Evolutionary conservation across 2,329 filamentous ascomycete genomes (phyloP), one percentile per base, ranked within the genome.

Genomic region (Cadophora malorum): DNA sequence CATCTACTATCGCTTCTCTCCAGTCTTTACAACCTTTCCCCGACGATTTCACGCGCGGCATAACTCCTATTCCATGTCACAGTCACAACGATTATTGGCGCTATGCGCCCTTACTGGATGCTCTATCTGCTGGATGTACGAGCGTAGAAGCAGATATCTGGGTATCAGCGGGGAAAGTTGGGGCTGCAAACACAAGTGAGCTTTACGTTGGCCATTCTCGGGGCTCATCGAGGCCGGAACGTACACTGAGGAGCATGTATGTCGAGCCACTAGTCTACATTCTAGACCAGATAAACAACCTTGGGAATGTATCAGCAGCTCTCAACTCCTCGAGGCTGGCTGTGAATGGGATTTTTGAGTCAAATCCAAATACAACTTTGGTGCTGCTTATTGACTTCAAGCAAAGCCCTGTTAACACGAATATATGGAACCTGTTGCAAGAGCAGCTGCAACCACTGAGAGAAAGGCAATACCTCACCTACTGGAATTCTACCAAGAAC

Each of bases 81-180:
- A 89, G 86, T 1, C 88, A 91, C 75, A 91, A 91, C 72, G 89
- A 91, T 76, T 91, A 91, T 76, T 89, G 85, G 86, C 84, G 87
- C 55, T 80, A 80, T 21, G 79, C 84, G 0, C 88, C 89, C 0
- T 80, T 92, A 2, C 88, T 84, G 71, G 86, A 87, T 12, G 89
- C 89, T 25, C 76, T 89, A 1, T 76, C 79, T 4, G 83, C 83
- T 1, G 86, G 87, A 8, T 90, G 86, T 71, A 84, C 86, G 3
- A 85, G 88, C n/a, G 81, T 90, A 16, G 90, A 92, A 78, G 89
- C 88, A 4, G 90, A 92, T 74, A 84, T 92, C 25, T 92, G 25
- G 25, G 87, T 86, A 79, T 86, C 4, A 84, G 83, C 62, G 76
- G 31, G 21, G 2, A 80, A 5, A 12, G 4, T 1, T 4, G 10